Conservation (phyloP, 192 early-diverging fungal species). For the Coemansia sp. region DNA sequence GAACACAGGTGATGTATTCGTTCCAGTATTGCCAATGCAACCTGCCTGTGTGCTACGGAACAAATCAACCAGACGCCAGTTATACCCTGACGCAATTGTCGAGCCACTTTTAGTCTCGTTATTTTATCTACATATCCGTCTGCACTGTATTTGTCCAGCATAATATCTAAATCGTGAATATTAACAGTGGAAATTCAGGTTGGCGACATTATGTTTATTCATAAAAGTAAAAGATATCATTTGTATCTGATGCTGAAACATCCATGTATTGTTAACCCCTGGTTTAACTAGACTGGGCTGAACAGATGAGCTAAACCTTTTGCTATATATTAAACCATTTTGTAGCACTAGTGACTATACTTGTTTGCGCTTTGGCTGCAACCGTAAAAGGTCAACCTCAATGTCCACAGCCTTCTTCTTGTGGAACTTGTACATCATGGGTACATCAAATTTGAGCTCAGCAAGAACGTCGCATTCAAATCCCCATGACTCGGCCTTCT, state of each 20-base stretch:
- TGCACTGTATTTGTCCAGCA: not conserved
- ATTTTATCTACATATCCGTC: not conserved
- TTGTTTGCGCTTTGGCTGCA: slow-evolving; percentile 16
- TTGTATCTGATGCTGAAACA: too few relatives aligned
- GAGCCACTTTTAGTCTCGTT: not conserved
- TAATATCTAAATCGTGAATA: not conserved
- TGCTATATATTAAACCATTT: not conserved
- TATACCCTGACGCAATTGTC: not conserved
- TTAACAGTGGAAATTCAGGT: too few relatives aligned
- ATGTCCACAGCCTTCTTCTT: slow-evolving; percentile 71
- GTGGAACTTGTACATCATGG: slow-evolving; percentile 79
- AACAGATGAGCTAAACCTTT: too few relatives aligned
- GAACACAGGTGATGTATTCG: slow-evolving; percentile 3
- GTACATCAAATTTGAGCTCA: slow-evolving; percentile 73
- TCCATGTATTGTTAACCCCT: too few relatives aligned
- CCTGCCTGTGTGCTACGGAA: not conserved
- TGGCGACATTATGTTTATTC: too few relatives aligned
- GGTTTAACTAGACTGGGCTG: too few relatives aligned
- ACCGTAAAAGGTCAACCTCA: slow-evolving; percentile 67
- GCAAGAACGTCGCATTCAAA: slow-evolving; percentile 70
- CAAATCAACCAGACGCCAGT: not conserved
- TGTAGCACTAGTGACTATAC: too few relatives aligned
- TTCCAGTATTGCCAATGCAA: not conserved
- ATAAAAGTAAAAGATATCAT: too few relatives aligned
- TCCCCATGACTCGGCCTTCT: slow-evolving; percentile 70